Base-by-base conservation (phyloP, 2,329 filamentous ascomycete species). In the Fusarium zealandicum region DNA sequence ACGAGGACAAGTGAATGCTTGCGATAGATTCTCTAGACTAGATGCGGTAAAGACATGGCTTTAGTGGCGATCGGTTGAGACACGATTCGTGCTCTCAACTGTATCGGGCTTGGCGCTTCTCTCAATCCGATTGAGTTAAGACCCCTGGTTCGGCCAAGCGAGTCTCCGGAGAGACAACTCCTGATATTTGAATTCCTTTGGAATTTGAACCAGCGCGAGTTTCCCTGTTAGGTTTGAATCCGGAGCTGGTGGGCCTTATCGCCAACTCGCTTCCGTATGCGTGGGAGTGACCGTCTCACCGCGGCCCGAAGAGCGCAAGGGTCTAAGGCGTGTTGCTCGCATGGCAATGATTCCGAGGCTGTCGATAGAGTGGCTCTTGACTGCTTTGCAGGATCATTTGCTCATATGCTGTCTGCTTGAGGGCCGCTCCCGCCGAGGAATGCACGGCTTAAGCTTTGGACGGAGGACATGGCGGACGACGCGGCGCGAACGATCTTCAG, bases 21-120 rank as follows among this genome's bases (percentile, higher is more conserved):
- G 9, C 27, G 55, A 50, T 44, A 27, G 17, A 37, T 40, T 30
- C 12, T 37, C 44, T 39, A 37, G 17, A 13, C 50, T 32, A 35
- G 14, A 43, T 60, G 59, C 59, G 59, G 54, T 20, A 39, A 25
- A 27, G 20, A 14, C n/a, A 2, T 32, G 27, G 18, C 36, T 6
- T n/a, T 37, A 2, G 50, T 52, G 58, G 45, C 30, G 16, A 58
- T 44, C n/a, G 36, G 44, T 45, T 45, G 50, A 32, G 40, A 63
- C 33, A 60, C 42, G 17, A 47, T 38, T 59, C 54, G 58, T 62
- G 45, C 45, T 57, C 40, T 41, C 22, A 37, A n/a, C 37, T 30
- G 30, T 28, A 31, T 45, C 10, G 14, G 32, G 44, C 12, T 54
- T 31, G n/a, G 31, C 27, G 18, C n/a, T 4, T 30, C 32, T 31